Evolutionary conservation across 192 early-diverging fungal genomes (phyloP), one percentile per base, ranked within the genome.

Genomic region (Martensiomyces pterosporus): DNA sequence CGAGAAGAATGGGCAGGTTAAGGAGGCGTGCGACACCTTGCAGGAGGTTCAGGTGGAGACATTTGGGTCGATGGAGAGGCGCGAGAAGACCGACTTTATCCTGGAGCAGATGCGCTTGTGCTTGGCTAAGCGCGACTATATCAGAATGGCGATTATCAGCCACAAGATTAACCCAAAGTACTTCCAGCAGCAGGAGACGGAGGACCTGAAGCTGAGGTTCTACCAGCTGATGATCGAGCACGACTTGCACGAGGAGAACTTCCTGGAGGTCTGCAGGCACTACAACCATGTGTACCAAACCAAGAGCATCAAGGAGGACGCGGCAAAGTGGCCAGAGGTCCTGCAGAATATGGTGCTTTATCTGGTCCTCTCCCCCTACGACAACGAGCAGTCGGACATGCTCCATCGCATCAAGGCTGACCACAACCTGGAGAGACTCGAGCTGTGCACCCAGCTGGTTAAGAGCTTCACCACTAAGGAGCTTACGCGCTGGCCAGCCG

Each of bases 11-110:
- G 94, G 93, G 4, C 86, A 94, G 35, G 80, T 93, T 26, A 83
- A 60, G 24, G 90, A 92, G 58, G 97, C 97, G 4, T 90, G 90
- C 22, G 93, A 97, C 45, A 88, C 93, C 58, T 72, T 99, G 56
- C 94, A 98, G 70, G 93, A 96, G 55, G 71, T 99, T 41, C 94
- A 97, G 73, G 92, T 97, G 9, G 97, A 99, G 75, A 99, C 97
- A 4, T 97, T 91, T 69, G 97, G 97, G 21, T 94, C 92, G 15
- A 97, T 99, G 94, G 93, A 97, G 49, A 87, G 87, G 62, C 85
- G 93, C 39, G 97, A 99, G 70, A 99, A 99, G 80, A 95, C 93
- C 1, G 93, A 97, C 54, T 99, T 99, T 67, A 95, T 99, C 59
- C 67, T 99, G 26, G 94, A 97, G 71, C 97, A 99, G 69, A 94